A percentile compares a stretch with the other conserved stretches of the same genome.
These are phyloP conservation scores for Micractinium conductrix DNA, from an alignment of 139 green algal genomes.

Conservation along the genomic window DNA sequence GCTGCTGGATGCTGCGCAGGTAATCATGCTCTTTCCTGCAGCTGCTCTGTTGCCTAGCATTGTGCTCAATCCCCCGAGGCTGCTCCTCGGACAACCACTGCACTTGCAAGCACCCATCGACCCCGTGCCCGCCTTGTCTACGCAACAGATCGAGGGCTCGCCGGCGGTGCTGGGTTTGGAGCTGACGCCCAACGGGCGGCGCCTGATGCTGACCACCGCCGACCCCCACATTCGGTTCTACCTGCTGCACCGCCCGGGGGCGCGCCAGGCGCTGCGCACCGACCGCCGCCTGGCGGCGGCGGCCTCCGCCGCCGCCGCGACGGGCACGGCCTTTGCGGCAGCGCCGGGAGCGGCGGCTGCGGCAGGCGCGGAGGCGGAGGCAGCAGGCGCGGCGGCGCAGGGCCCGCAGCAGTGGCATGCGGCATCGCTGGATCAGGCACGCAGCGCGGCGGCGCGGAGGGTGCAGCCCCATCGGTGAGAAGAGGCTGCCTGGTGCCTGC, in stretches of 20 bases:
- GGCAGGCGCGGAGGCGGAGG: not conserved
- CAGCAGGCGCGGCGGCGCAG: not conserved
- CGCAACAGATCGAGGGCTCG: slow-evolving; percentile 56
- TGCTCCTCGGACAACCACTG: too few species aligned
- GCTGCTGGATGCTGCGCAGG: slow-evolving; percentile 73
- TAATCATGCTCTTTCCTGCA: slow-evolving; percentile 30
- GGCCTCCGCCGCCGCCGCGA: not conserved
- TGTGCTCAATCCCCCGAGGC: too few species aligned
- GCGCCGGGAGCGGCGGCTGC: not conserved
- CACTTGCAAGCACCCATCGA: too few species aligned
- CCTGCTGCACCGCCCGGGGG: slow-evolving; percentile 42
- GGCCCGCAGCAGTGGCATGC: not conserved
- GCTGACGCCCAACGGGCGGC: slow-evolving; percentile 69
- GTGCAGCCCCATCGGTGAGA: not conserved
- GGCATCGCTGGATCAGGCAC: not conserved
- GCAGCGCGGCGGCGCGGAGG: too few species aligned
- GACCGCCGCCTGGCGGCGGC: slow-evolving; percentile 1
- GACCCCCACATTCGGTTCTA: slow-evolving; percentile 74
- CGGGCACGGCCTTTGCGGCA: too few species aligned
- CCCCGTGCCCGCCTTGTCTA: too few species aligned
- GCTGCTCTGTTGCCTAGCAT: too few species aligned
- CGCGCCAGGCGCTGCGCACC: not conserved
- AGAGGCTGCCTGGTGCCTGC: too few species aligned
- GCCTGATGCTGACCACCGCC: slow-evolving; percentile 75
- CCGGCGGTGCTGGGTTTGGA: slow-evolving; percentile 61